Base-by-base conservation (phyloP, 441 rosid species). In the Erodium trifolium region DNA sequence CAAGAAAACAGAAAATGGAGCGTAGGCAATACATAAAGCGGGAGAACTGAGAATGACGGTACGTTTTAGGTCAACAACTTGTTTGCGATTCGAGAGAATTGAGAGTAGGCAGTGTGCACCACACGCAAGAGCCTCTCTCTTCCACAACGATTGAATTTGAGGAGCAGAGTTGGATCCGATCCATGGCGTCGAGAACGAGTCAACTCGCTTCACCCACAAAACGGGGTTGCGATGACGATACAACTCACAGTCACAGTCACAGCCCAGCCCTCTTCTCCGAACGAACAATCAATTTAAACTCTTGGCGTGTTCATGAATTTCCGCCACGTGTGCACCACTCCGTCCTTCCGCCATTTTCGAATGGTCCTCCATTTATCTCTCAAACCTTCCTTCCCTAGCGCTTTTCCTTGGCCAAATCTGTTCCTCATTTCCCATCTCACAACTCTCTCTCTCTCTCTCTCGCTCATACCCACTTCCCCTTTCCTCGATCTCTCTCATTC, bases 311-410 rank as follows among this genome's bases (percentile, higher is more conserved):
- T 45, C 51, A 45, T 11, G 3, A 8, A 43, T 43, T 9, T 13
- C 12, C 49, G 49, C 51, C 51, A 45, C 51, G 51, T 37, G 41
- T 37, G n/a, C n/a, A 34, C 31, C n/a, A 23, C 31, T 69, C 71
- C 74, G 51, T 75, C 71, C 45, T 73, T 67, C 71, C 68, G 69
- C 69, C 72, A 70, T 70, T 67, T 68, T 47, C 71, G 16, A 45
- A 57, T 51, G 62, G 53, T 34, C 66, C 64, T 62, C 60, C 41
- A 43, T 53, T 55, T 55, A 16, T 55, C 62, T 53, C 60, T 6
- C 60, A 53, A 53, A 10, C 60, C 23, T 16, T 53, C 19, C 60
- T 53, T 53, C 49, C 7, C 49, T 2, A 11, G n/a, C 51, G 51
- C 51, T 45, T 45, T 12, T 55, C 62, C 7, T 55, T 55, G 9